These are phyloP conservation scores for Pseudogymnoascus sp. DNA, from an alignment of 2,329 filamentous ascomycete species.

Conservation along the genomic window DNA sequence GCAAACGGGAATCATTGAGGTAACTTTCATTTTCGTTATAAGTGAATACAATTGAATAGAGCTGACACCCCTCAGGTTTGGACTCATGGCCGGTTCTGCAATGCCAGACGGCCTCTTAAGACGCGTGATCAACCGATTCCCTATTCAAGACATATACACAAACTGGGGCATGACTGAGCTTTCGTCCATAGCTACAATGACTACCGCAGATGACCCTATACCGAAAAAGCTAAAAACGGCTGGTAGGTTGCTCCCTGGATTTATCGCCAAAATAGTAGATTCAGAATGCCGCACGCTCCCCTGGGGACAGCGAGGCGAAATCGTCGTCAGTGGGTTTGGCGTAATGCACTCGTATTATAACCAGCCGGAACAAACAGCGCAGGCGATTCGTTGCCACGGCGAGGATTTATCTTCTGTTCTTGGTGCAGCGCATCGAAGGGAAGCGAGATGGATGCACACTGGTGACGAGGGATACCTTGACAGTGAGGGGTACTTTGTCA, in stretches of 20 bases:
- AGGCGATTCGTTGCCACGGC: no score
- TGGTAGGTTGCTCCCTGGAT: conserved; percentile 75
- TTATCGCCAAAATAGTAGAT: conserved; percentile 66
- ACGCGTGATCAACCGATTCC: conserved; percentile 49
- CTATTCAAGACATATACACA: conserved; percentile 61
- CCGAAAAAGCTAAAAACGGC: conserved; percentile 62
- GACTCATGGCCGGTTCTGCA: conserved; percentile 32
- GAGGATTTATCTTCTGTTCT: no score
- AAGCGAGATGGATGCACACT: conserved; percentile 85
- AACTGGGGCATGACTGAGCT: conserved; percentile 28
- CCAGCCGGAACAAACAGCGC: conserved; percentile 28
- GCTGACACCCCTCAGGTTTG: no score
- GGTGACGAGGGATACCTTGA: conserved; percentile 91
- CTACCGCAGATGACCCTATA: conserved; percentile 58
- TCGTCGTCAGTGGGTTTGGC: no score
- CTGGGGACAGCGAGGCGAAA: conserved; percentile 38
- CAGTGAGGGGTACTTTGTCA: conserved; percentile 71
- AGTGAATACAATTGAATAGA: not conserved
- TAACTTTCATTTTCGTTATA: conserved; percentile 19
- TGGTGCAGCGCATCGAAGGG: conserved; percentile 28
- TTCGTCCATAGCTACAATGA: conserved; percentile 54
- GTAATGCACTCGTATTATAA: conserved; percentile 47
- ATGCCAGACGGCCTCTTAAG: no score
- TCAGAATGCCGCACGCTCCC: conserved; percentile 33
- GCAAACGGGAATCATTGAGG: conserved; percentile 20